Evolutionary conservation across 805 yeast species (phyloP).

Genomic region (Pichia insulana): DNA sequence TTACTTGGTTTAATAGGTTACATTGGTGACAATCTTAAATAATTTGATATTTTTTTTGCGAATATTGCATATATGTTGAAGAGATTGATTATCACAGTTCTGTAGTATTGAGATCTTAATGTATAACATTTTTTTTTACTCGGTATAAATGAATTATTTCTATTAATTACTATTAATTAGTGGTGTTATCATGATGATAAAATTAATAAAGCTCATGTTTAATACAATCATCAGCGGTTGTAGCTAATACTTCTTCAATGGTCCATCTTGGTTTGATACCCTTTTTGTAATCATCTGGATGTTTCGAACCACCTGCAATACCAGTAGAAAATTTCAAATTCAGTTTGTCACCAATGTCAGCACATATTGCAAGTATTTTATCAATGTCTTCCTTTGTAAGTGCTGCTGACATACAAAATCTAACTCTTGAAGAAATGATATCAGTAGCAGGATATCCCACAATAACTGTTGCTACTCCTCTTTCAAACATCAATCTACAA

Average conservation of each 20-base stretch:
- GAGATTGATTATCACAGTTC: no score
- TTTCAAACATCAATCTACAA: conserved; percentile 68
- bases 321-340: conserved; percentile 74
- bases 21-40: conserved; percentile 39
- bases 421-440: conserved; percentile 75
- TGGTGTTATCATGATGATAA: no score
- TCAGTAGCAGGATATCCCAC: conserved; percentile 99
- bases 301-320: conserved; percentile 50
- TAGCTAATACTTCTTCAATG: conserved; percentile 65
- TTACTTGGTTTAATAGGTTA: conserved; percentile 46
- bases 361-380: conserved; percentile 56
- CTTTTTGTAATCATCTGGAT: conserved; percentile 45
- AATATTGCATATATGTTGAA: no score
- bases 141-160: not conserved
- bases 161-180: not conserved
- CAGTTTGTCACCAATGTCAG: conserved; percentile 69
- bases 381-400: conserved; percentile 93
- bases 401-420: conserved; percentile 88
- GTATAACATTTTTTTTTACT: not conserved
- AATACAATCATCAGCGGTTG: conserved; percentile 58
- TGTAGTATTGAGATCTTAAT: not conserved
- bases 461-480: conserved; percentile 86
- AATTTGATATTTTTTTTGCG: not conserved
- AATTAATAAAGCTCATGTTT: conserved; percentile 18
- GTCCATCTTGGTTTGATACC: conserved; percentile 66